These are phyloP conservation scores for Vicia villosa DNA, from an alignment of 306 rosid species.

Conservation along the genomic window DNA sequence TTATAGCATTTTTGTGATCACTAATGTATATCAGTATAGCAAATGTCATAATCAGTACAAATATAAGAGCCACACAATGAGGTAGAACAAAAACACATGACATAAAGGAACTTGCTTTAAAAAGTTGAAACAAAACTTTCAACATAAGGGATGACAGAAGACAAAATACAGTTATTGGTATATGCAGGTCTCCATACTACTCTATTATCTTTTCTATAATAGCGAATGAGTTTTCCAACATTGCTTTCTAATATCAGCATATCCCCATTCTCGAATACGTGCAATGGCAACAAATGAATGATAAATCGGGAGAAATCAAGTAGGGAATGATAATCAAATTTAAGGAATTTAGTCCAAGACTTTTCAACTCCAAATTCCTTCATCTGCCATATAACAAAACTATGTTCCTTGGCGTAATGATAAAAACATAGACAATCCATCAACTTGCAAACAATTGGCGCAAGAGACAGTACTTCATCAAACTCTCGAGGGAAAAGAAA, in stretches of 20 bases:
- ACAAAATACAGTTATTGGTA: too few relatives aligned
- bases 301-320: too few relatives aligned
- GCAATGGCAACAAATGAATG: too few relatives aligned
- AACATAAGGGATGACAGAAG: not conserved
- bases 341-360: not conserved
- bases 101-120: not conserved
- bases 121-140: not conserved
- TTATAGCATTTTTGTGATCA: too few relatives aligned
- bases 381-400: not conserved
- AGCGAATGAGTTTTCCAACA: not conserved
- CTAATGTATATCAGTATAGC: too few relatives aligned
- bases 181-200: not conserved
- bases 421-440: not conserved
- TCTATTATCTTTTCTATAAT: not conserved
- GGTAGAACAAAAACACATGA: too few relatives aligned
- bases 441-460: not conserved
- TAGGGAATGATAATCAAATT: not conserved
- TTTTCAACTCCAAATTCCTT: not conserved
- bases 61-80: too few relatives aligned
- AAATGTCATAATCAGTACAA: too few relatives aligned
- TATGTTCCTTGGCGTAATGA: not conserved
- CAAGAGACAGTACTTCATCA: not conserved
- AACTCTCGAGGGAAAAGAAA: not conserved
- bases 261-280: too few relatives aligned
- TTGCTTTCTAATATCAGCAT: too few relatives aligned